phyloP scores from a whole-genome alignment of 805 yeast species.

The Blastobotrys robertii region DNA sequence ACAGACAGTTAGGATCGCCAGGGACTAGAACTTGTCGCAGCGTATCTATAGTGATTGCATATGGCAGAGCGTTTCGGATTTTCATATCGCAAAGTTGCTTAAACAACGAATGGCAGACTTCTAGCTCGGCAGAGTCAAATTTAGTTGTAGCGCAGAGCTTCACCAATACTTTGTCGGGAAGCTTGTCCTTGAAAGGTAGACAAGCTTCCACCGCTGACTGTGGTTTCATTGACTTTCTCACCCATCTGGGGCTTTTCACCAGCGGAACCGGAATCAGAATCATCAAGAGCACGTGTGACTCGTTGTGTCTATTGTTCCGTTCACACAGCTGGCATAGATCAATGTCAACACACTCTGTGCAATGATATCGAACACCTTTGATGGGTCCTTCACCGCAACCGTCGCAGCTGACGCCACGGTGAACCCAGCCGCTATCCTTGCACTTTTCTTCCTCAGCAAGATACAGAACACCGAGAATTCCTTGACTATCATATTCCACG shows the following conservation, averaged over 20 bases:
- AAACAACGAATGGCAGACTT: slow-evolving; percentile 4
- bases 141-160: neutral
- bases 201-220: slow-evolving; percentile 1
- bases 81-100: neutral
- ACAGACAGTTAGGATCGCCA: neutral
- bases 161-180: slow-evolving; percentile 6
- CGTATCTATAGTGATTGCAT: slow-evolving; percentile 1
- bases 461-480: slow-evolving; percentile 15
- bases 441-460: slow-evolving; percentile 19
- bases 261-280: slow-evolving; percentile 24
- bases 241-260: slow-evolving; percentile 20
- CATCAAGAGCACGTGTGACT: slow-evolving; percentile 19
- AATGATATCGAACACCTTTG: slow-evolving; percentile 39
- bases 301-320: slow-evolving; percentile 15
- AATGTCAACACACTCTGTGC: slow-evolving; percentile 43
- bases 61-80: neutral
- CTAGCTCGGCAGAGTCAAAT: neutral
- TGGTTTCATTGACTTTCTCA: slow-evolving; percentile 13
- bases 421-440: slow-evolving; percentile 16
- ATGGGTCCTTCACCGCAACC: slow-evolving; percentile 29
- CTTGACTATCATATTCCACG: slow-evolving; percentile 6
- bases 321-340: slow-evolving; percentile 44
- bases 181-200: neutral
- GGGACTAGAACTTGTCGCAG: slow-evolving; percentile 1
- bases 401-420: slow-evolving; percentile 26